These are phyloP conservation scores for Trichophaea hybrida DNA, from an alignment of 2,329 filamentous ascomycete genomes.

Conservation along the genomic window DNA sequence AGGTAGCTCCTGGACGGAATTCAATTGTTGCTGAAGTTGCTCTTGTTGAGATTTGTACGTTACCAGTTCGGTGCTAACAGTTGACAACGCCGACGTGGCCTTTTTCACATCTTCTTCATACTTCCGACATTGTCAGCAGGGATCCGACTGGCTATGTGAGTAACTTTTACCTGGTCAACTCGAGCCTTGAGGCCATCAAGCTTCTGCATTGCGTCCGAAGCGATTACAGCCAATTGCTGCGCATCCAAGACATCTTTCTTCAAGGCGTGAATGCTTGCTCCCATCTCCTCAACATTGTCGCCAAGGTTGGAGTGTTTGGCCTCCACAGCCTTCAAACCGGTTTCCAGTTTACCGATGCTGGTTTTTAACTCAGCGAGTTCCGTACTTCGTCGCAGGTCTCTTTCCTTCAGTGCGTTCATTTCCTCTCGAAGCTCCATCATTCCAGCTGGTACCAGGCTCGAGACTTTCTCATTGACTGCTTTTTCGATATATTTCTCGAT, in stretches of 20 bases:
- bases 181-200: constrained; percentile 1
- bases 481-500: constrained; percentile 6
- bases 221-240: constrained; percentile 5
- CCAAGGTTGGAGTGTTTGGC: neutral
- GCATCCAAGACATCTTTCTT: constrained; percentile 6
- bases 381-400: neutral
- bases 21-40: neutral
- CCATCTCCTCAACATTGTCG: constrained; percentile 5
- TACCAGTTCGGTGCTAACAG: neutral
- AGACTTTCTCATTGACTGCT: constrained; percentile 8
- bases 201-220: constrained; percentile 1
- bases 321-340: constrained; percentile 8
- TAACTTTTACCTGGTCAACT: neutral
- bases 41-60: constrained; percentile 7
- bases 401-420: neutral
- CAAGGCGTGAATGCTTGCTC: constrained; percentile 9
- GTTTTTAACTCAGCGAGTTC: neutral
- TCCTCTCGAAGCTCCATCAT: neutral
- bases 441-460: neutral
- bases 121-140: constrained; percentile 1
- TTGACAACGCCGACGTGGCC: neutral
- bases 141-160: neutral
- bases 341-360: neutral
- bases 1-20: neutral
- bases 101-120: constrained; percentile 7